Base-by-base conservation (phyloP, 495 filamentous ascomycete species). In the Halenospora varia region DNA sequence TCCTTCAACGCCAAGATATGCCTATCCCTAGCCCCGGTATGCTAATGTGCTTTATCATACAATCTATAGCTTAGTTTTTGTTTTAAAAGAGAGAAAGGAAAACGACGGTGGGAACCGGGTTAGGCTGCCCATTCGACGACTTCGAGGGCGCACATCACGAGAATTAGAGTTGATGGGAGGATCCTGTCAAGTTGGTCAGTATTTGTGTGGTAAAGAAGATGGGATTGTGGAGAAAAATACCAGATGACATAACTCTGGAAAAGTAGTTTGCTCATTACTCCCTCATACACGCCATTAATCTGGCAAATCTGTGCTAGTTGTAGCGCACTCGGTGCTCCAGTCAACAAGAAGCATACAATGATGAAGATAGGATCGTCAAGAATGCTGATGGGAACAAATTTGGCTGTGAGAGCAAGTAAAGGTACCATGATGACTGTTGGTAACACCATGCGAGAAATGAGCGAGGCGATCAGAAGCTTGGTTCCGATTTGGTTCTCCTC, bases 241-340 rank as follows among this genome's bases (percentile, higher is more conserved):
- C 90, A 96, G 58, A 96, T 84, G 51, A 98, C 94, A 64, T 98
- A 98, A 74, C 93, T 96, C 78, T 96, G 92, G 80, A 97, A 96
- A 18, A 97, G 73, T 46, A 98, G 76, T 68, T 84, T 91, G 23
- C 89, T 88, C 91, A 98, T 97, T 29, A 92, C 89, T 23, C 85
- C 82, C 73, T 97, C 90, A 69, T 89, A 98, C 11, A 97, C 95
- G 56, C 86, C 88, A 70, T 98, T 98, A 71, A 97, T 90, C 77
- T 97, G 95, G 74, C 94, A 98, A 57, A 98, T 98, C 74, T 98
- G 94, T 6, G 95, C 92, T 63, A 98, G 75, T 69, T 98, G 94
- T 61, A 98, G 78, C 25, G 94, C 94, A 59, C 90, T 96, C 13
- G 94, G 94, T 6, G 94, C 94, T 19, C 94, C 94, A 0, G 90